A percentile compares a stretch with the other conserved stretches of the same genome.
phyloP scores from a whole-genome alignment of 1,284 basidiomycete genomes.

The Leccinum pachyderme region DNA sequence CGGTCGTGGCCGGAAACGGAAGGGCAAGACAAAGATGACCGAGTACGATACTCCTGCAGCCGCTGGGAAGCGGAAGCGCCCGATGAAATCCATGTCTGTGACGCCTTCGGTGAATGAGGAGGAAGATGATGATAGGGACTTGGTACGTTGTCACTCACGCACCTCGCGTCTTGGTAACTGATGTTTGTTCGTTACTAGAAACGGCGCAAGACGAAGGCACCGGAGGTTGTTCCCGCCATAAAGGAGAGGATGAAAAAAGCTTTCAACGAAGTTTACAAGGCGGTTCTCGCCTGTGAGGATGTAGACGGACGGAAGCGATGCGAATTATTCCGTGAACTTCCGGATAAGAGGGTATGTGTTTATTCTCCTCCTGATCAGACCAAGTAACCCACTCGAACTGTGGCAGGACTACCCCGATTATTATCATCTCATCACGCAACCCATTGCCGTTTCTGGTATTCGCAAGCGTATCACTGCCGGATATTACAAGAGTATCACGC shows the following conservation, averaged over 20 bases:
- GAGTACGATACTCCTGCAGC: slow-evolving; percentile 51
- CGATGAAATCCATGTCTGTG: slow-evolving; percentile 68
- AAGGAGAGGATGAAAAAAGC: slow-evolving; percentile 83
- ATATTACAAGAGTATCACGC: slow-evolving; percentile 74
- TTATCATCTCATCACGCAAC: slow-evolving; percentile 72
- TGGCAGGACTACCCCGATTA: slow-evolving; percentile 88
- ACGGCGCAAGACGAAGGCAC: slow-evolving; percentile 67
- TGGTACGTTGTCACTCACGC: slow-evolving; percentile 41
- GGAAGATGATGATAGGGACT: slow-evolving; percentile 65
- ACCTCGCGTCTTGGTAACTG: not conserved
- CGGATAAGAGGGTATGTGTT: slow-evolving; percentile 59
- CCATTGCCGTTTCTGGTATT: slow-evolving; percentile 87
- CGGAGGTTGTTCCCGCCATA: slow-evolving; percentile 52
- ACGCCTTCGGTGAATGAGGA: slow-evolving; percentile 74
- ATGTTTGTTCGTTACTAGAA: slow-evolving; percentile 48
- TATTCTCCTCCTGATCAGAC: not conserved
- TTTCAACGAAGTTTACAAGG: slow-evolving; percentile 78
- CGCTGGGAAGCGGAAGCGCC: slow-evolving; percentile 69
- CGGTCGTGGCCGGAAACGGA: slow-evolving; percentile 60
- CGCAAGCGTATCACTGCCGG: slow-evolving; percentile 77
- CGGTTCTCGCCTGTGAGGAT: slow-evolving; percentile 76
- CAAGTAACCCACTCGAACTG: not conserved
- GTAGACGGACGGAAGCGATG: slow-evolving; percentile 76
- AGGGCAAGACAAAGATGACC: slow-evolving; percentile 58
- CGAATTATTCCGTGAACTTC: slow-evolving; percentile 80